Percentiles rank a stretch among this genome's conserved stretches.
These are phyloP conservation scores for Boletus rufocinnamomeus DNA, from an alignment of 768 basidiomycete species.

Conservation along the genomic window DNA sequence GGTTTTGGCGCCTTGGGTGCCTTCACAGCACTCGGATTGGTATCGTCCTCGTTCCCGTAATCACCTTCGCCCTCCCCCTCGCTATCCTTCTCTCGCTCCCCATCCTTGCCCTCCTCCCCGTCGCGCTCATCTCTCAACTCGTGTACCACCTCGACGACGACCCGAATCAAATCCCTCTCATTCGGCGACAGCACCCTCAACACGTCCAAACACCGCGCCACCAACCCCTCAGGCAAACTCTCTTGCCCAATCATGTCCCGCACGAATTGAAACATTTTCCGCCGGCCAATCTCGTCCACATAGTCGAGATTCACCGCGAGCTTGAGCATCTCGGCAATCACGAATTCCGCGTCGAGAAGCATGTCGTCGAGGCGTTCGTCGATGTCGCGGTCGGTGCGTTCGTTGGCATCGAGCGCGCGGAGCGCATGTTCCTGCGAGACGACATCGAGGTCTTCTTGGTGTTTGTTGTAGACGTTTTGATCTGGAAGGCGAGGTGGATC, in stretches of 20 bases:
- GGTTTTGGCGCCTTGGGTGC: constrained; percentile 23
- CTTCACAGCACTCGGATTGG: constrained; percentile 1
- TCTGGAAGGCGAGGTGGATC: constrained; percentile 73
- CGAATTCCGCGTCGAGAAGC: constrained; percentile 45
- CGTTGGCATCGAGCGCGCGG: constrained; percentile 36
- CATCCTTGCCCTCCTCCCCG: constrained; percentile 42
- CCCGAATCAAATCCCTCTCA: constrained; percentile 86
- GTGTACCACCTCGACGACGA: constrained; percentile 86
- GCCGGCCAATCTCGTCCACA: constrained; percentile 85
- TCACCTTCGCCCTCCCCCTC: constrained; percentile 28
- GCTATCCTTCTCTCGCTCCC: constrained; percentile 36
- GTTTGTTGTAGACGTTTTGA: constrained; percentile 69
- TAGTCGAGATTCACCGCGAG: constrained; percentile 85
- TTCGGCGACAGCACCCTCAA: constrained; percentile 66
- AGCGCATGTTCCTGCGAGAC: constrained; percentile 40
- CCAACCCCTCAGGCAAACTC: constrained; percentile 64
- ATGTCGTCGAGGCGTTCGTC: constrained; percentile 40
- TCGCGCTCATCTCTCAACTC: constrained; percentile 59
- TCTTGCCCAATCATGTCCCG: constrained; percentile 82
- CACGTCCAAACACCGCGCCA: constrained; percentile 81
- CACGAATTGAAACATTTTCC: constrained; percentile 85
- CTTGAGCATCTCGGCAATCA: constrained; percentile 77
- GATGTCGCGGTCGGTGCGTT: no score
- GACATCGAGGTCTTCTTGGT: constrained; percentile 45
- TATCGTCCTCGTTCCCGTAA: constrained; percentile 8